phyloP scores from a whole-genome alignment of 306 rosid genomes.

The Echinosophora koreensis region DNA sequence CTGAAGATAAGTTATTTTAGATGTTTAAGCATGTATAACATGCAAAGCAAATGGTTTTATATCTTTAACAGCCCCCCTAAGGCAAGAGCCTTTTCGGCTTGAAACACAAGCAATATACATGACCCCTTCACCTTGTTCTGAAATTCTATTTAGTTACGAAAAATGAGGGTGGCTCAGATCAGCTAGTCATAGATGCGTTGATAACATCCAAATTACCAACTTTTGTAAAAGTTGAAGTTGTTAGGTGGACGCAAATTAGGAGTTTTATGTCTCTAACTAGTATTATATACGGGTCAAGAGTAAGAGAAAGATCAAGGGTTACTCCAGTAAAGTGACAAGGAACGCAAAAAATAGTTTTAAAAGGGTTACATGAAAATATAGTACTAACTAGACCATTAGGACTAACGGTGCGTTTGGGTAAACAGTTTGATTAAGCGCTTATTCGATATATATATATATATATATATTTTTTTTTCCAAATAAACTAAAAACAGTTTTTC shows the following conservation, averaged over 20 bases:
- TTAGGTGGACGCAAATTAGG: too few relatives aligned
- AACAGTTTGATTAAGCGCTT: too few relatives aligned
- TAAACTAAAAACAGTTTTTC: too few relatives aligned
- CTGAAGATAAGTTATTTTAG: not conserved
- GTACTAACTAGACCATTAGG: too few relatives aligned
- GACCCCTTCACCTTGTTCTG: not conserved
- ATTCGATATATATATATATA: too few relatives aligned
- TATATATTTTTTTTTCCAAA: too few relatives aligned
- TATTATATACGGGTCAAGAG: not conserved
- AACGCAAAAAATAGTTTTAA: not conserved
- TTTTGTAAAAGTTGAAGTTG: too few relatives aligned
- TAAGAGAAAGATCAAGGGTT: not conserved
- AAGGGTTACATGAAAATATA: conserved; percentile 11
- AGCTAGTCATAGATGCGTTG: not conserved
- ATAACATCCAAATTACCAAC: not conserved
- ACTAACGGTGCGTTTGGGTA: too few relatives aligned
- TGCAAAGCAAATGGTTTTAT: conserved; percentile 9
- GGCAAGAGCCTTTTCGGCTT: not conserved
- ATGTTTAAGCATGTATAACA: conserved; percentile 17
- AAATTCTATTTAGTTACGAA: conserved; percentile 7
- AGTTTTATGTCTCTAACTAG: not conserved
- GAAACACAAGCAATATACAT: not conserved
- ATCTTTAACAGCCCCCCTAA: not conserved
- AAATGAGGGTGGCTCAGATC: not conserved
- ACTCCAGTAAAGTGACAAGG: not conserved